phyloP scores from a whole-genome alignment of 306 rosid genomes.

The Rosa rugosa region DNA sequence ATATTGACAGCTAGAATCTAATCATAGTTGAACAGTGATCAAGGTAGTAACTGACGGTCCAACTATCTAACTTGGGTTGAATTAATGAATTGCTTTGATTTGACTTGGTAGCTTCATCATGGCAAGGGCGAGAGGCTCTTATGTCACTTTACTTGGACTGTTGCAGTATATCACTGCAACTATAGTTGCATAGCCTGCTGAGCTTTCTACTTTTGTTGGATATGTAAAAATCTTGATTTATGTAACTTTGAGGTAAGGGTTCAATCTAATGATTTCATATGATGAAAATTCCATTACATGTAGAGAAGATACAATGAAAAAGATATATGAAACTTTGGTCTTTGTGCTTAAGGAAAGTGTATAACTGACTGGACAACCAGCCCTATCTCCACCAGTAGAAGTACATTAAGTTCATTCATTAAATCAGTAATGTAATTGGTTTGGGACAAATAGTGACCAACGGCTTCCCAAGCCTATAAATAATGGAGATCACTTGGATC shows the following conservation, averaged over 20 bases:
- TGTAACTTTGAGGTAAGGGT: too few species aligned
- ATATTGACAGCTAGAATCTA: not conserved
- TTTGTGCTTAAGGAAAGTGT: not conserved
- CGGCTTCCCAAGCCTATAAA: not conserved
- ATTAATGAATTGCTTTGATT: not conserved
- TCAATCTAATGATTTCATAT: not conserved
- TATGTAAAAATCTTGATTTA: not conserved
- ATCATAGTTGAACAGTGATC: not conserved
- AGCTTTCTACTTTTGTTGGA: not conserved
- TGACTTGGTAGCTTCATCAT: not conserved
- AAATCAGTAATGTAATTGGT: not conserved
- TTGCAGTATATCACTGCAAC: too few species aligned
- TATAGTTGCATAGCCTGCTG: not conserved
- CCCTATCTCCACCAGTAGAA: not conserved
- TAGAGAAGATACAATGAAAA: not conserved
- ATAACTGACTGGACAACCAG: not conserved
- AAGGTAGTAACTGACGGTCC: not conserved
- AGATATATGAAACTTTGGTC: not conserved
- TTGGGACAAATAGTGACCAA: not conserved
- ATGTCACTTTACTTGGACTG: not conserved
- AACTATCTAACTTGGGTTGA: not conserved
- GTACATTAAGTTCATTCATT: not conserved
- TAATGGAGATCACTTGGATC: not conserved
- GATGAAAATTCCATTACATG: not conserved
- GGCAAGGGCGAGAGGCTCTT: not conserved